Conservation (phyloP, 73 alveolate species). For the Uronychia setigera region DNA sequence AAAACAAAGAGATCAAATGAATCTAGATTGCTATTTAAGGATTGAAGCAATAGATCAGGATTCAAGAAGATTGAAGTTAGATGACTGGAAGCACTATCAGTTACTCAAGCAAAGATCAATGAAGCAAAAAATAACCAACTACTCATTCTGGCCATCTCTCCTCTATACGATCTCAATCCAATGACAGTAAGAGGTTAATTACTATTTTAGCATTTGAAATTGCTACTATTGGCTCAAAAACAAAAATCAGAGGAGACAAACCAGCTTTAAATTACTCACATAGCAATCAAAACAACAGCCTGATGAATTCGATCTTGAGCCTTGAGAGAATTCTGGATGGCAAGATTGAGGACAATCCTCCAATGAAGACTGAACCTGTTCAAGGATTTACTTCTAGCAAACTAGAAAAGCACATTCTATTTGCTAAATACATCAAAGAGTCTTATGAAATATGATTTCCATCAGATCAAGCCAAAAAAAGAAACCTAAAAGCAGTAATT, state of each 20-base stretch:
- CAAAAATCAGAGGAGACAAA: neutral
- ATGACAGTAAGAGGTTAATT: neutral
- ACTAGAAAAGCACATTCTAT: neutral
- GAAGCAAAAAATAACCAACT: neutral
- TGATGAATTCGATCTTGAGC: neutral
- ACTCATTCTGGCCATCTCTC: neutral
- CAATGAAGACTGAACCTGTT: neutral
- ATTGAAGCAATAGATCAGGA: neutral
- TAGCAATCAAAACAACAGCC: neutral
- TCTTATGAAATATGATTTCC: neutral
- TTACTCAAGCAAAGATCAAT: neutral
- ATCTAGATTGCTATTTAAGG: neutral
- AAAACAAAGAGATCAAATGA: neutral
- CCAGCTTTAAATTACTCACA: neutral
- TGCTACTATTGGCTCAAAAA: neutral
- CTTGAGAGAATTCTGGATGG: neutral
- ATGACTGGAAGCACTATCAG: neutral
- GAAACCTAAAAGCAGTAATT: neutral
- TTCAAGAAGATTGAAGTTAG: neutral
- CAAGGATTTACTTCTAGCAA: neutral
- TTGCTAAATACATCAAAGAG: neutral
- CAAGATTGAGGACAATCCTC: neutral
- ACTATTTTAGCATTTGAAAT: neutral
- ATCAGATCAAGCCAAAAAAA: neutral
- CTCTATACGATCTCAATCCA: neutral